These are phyloP conservation scores for Papilionanthe hybrid DNA, from an alignment of 116 monocot genomes.

Conservation along the genomic window DNA sequence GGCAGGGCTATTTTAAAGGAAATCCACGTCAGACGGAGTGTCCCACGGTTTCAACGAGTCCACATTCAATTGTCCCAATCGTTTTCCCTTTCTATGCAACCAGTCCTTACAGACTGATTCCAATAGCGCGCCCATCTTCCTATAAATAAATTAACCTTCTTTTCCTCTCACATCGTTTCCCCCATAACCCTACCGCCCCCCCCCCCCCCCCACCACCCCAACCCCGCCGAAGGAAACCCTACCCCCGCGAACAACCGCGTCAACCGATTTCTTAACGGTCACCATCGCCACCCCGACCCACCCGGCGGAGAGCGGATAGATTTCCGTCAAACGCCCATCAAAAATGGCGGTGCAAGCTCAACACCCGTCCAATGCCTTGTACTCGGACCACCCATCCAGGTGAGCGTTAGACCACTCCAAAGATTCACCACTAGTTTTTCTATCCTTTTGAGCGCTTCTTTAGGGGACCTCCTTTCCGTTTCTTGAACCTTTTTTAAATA, in stretches of 20 bases:
- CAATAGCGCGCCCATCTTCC: neutral
- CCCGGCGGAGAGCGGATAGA: no score
- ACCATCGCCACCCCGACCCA: neutral
- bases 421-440: neutral
- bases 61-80: neutral
- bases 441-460: neutral
- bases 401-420: neutral
- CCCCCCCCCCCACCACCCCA: no score
- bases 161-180: neutral
- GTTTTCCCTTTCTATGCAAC: neutral
- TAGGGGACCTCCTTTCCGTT: neutral
- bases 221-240: no score
- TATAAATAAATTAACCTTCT: neutral
- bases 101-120: no score
- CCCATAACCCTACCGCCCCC: neutral
- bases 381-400: slow-evolving; percentile 5
- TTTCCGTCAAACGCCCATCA: neutral
- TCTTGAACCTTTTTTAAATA: neutral
- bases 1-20: no score
- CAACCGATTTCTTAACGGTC: neutral
- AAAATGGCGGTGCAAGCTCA: slow-evolving; percentile 16
- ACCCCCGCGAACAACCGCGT: neutral
- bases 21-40: neutral
- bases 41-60: neutral
- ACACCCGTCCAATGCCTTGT: slow-evolving; percentile 7